Base-by-base conservation (phyloP, 1,284 basidiomycete species). In the Rhodotorula sp. region DNA sequence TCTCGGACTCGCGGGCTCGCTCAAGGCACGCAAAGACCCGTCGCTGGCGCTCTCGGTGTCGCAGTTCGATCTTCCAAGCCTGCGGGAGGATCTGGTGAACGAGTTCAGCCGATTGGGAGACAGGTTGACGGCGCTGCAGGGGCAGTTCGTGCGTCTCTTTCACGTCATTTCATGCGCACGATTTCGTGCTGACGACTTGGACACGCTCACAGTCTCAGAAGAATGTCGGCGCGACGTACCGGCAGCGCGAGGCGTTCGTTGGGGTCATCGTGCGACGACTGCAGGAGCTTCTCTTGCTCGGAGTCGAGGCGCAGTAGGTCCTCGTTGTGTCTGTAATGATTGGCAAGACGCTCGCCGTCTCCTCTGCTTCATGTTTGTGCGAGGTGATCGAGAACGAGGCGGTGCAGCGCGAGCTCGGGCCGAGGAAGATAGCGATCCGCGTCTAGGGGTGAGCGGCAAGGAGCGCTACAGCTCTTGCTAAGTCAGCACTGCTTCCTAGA, bases 1-100 rank as follows among this genome's bases (percentile, higher is more conserved):
- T 2, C 48, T 72, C 25, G 73, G 73, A 4, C 59, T 74, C 21
- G 73, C 73, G 16, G 73, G 61, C 17, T 57, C 70, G 25, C 65
- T 74, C 25, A 63, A 58, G 25, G 67, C 66, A 8, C 61, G 70
- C n/a, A 54, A 45, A 46, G 60, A 66, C 59, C 52, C 61, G 21
- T 21, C 46, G 2, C 41, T 55, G 16, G 41, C 53, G 27, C 62
- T 63, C 4, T 55, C 52, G 52, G 53, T 74, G 27, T 68, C 64
- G 23, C n/a, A 61, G n/a, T 67, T 74, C 44, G 68, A 72, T 45
- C 23, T 68, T 9, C 70, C 72, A 27, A 61, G 61, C 45, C 21
- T 76, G 46, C 41, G 70, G n/a, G 65, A 68, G 42, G 61, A 64
- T 41, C 44, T 76, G 1, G 53, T 66, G 23, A 56, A 70, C 41